Evolutionary conservation across 75 land plant genomes (phyloP), one percentile per base, ranked within the genome.

Genomic region (Sequoia sempervirens): DNA sequence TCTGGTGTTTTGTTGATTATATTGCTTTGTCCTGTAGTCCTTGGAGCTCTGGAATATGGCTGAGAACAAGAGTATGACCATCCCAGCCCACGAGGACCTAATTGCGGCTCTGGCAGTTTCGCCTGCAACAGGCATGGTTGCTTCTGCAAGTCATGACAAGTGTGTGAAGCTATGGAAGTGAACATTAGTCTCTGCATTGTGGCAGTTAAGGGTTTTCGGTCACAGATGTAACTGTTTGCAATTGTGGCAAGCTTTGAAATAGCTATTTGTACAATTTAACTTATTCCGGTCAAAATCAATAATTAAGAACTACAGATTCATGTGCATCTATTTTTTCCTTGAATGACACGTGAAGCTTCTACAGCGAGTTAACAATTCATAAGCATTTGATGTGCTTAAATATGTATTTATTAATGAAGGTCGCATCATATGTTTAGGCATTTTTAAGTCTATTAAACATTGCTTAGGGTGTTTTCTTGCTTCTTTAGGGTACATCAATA

Each of bases 141-240:
- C 94, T 38, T 94, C 95, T 54, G 95, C 94, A 6, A 94, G 95
- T 81, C 94, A 94, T 73, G 95, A 92, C 87, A 90, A 88, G 52
- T 89, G 87, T n/a, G 95, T 94, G n/a, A 92, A 92, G 85, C 45
- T 94, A 23, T 94, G 95, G 95, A 94, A 93, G 50, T 85, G 72
- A 84, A 75, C 43, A 40, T 43, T 34, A 38, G 23, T 70, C 36
- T 32, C 36, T 32, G 36, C 36, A 70, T 8, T 30, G 36, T 70
- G 73, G 37, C 73, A 70, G 36, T 70, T 70, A 37, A 32, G 37
- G 73, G 36, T 70, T 70, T 70, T 70, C 73, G 11, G 15, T 12
- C 36, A 32, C 32, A 32, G 73, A 15, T 3, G 1, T 13, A 32
- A 70, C 73, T 32, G 73, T 70, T 61, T 70, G 73, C 36, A 70